phyloP scores from a whole-genome alignment of 169 alveolate species.

The Plasmodium coatneyi region DNA sequence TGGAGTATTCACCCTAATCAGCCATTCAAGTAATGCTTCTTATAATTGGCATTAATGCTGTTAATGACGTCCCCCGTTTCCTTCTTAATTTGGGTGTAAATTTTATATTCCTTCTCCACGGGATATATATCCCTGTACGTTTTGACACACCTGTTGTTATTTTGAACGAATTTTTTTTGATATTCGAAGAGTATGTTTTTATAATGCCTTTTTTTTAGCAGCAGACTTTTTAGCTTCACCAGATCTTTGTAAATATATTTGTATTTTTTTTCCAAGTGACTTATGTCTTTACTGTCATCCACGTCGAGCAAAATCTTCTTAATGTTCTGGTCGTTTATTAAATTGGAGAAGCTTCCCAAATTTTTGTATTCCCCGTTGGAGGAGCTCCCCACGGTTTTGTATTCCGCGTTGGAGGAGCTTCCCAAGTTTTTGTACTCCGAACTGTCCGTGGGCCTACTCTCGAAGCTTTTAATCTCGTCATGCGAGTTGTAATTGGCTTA shows the following conservation, averaged over 20 bases:
- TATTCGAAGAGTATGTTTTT: conserved; percentile 65
- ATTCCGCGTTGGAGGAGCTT: conserved; percentile 23
- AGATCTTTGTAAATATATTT: conserved; percentile 64
- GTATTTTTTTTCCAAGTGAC: conserved; percentile 58
- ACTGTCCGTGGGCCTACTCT: neutral
- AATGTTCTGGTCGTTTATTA: conserved; percentile 42
- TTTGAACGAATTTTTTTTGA: conserved; percentile 58
- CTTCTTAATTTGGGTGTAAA: conserved; percentile 71
- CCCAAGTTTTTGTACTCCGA: conserved; percentile 27
- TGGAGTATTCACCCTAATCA: neutral
- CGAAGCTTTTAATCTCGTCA: neutral
- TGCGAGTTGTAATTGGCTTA: neutral
- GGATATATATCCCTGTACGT: conserved; percentile 75
- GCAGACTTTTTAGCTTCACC: conserved; percentile 53
- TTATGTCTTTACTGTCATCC: conserved; percentile 45
- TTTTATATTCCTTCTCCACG: conserved; percentile 69
- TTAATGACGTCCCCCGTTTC: conserved; percentile 50
- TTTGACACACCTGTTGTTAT: conserved; percentile 67
- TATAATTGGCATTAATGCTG: conserved; percentile 39
- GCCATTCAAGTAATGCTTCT: conserved; percentile 26
- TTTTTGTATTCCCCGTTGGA: conserved; percentile 10
- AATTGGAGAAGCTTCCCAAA: conserved; percentile 52
- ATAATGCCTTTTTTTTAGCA: conserved; percentile 57
- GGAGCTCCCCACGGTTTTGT: neutral
- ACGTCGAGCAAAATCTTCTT: conserved; percentile 53